These are phyloP conservation scores for Cyclotella kingstonii DNA, from an alignment of 108 stramenopile species.

Conservation along the genomic window DNA sequence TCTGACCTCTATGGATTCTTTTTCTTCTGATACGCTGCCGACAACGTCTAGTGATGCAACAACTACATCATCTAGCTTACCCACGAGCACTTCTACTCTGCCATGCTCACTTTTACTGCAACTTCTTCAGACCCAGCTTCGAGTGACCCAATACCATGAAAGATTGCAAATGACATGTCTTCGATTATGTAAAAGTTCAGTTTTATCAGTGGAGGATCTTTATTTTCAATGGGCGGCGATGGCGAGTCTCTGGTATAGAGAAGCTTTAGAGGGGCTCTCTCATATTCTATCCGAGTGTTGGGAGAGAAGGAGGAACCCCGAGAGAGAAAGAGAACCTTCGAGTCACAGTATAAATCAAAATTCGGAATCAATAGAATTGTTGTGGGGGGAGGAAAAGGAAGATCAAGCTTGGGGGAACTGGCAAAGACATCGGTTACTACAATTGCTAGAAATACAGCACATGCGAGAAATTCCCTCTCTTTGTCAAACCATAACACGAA, in stretches of 20 bases:
- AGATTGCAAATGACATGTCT: slow-evolving; percentile 18
- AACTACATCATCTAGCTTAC: not conserved
- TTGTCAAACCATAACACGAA: slow-evolving; percentile 22
- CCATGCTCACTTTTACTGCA: slow-evolving; percentile 6
- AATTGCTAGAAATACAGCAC: slow-evolving; percentile 4
- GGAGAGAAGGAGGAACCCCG: not conserved
- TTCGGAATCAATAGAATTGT: not conserved
- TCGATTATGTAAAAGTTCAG: slow-evolving; percentile 8
- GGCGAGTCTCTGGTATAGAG: slow-evolving; percentile 28
- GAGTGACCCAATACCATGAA: slow-evolving; percentile 13
- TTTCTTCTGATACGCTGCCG: not conserved
- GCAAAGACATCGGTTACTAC: no score
- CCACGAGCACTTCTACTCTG: no score
- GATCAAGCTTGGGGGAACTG: no score
- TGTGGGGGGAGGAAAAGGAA: not conserved
- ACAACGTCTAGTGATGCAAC: not conserved
- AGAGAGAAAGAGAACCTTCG: not conserved
- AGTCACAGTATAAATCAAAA: not conserved
- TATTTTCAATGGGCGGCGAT: slow-evolving; percentile 33
- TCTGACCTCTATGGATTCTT: not conserved
- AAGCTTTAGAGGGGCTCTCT: slow-evolving; percentile 12
- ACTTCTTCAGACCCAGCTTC: slow-evolving; percentile 14
- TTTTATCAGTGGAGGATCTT: not conserved
- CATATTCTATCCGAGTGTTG: slow-evolving; percentile 5
- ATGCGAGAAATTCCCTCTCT: slow-evolving; percentile 9